Percentiles rank a stretch among this genome's conserved stretches.
Evolutionary conservation across 345 rosid species (phyloP).

Genomic region (Theobroma cacao): DNA sequence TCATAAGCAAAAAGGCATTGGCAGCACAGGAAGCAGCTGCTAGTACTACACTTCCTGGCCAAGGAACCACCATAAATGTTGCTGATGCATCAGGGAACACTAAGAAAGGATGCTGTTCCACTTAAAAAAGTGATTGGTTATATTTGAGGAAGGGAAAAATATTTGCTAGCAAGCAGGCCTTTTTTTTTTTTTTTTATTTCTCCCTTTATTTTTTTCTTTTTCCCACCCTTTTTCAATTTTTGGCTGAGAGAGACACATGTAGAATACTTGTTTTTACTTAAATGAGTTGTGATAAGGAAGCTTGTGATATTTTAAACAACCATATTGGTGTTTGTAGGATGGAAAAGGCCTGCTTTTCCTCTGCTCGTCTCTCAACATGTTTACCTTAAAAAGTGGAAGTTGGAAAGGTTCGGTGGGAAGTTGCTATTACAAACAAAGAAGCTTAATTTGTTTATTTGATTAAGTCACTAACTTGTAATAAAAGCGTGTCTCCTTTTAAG

Average conservation of each 20-base stretch:
- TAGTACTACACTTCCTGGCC: conserved; percentile 43
- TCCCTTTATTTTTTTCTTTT: conserved; percentile 14
- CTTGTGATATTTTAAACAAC: conserved; percentile 25
- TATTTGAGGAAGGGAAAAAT: conserved; percentile 9
- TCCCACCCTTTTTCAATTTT: conserved; percentile 22
- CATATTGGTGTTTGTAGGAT: neutral
- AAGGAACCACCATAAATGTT: conserved; percentile 65
- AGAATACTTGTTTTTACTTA: conserved; percentile 35
- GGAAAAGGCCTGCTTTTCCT: conserved; percentile 9
- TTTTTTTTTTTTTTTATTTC: neutral
- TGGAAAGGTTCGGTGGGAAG: conserved; percentile 3
- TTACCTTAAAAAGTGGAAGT: neutral
- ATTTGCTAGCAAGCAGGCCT: conserved; percentile 15
- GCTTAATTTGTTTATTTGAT: neutral
- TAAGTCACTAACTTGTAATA: neutral
- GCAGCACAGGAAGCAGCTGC: conserved; percentile 68
- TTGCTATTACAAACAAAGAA: conserved; percentile 3
- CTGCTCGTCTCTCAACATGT: neutral
- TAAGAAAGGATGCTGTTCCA: conserved; percentile 61
- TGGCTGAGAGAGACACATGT: conserved; percentile 40
- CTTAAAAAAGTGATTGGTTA: conserved; percentile 24
- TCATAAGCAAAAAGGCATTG: conserved; percentile 67
- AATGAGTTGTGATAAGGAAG: conserved; percentile 30
- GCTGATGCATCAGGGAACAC: conserved; percentile 45
- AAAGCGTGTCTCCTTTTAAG: neutral